A percentile compares a stretch with the other conserved stretches of the same genome.
Evolutionary conservation across 371 early-diverging fungal genomes (phyloP).

Genomic region (Mortierella sp.): DNA sequence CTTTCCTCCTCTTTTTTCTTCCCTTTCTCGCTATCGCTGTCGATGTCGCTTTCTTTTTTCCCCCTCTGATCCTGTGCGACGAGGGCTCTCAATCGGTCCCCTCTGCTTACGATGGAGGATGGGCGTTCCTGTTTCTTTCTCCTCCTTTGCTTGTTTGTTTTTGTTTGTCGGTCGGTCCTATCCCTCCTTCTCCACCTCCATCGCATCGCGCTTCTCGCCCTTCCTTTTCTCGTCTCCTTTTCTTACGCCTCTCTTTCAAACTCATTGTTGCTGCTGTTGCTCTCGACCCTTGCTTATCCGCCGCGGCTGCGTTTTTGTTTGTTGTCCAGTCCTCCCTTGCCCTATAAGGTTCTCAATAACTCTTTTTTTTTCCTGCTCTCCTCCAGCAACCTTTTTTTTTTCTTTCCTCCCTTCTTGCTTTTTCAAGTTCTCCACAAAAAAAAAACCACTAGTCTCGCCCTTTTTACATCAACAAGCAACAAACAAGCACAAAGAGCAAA

Average conservation of each 20-base stretch:
- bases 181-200: not conserved
- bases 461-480: not conserved
- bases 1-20: not conserved
- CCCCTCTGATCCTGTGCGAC: not conserved
- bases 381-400: not conserved
- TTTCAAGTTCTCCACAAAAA: not conserved
- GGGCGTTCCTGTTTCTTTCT: not conserved
- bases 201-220: not conserved
- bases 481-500: not conserved
- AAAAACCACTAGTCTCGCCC: not conserved
- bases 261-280: not conserved
- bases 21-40: not conserved
- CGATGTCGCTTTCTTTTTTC: not conserved
- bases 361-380: not conserved
- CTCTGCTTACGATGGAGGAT: not conserved
- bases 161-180: not conserved
- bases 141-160: not conserved
- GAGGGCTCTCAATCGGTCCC: slow-evolving; percentile 7
- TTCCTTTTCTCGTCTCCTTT: not conserved
- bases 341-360: not conserved
- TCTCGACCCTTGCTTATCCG: not conserved
- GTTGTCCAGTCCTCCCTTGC: not conserved
- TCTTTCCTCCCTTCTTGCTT: not conserved
- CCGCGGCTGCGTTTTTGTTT: not conserved
- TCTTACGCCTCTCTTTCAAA: not conserved